phyloP scores from a whole-genome alignment of 2,329 filamentous ascomycete genomes.

The Hymenoscyphus albidus region DNA sequence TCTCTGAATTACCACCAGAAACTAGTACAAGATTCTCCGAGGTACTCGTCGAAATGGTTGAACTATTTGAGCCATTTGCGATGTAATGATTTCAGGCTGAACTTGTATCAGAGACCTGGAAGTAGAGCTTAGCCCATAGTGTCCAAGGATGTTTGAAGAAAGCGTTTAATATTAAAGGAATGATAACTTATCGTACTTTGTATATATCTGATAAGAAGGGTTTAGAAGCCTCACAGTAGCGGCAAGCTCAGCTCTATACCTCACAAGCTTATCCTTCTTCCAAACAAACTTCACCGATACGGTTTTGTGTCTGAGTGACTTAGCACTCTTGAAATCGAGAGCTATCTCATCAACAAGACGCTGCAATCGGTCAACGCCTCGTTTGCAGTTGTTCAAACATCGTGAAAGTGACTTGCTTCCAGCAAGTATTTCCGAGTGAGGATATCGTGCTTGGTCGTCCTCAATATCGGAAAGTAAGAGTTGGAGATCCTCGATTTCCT shows the following conservation, averaged over 20 bases:
- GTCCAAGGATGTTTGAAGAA: too few relatives aligned
- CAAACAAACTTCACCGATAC: neutral
- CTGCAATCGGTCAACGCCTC: neutral
- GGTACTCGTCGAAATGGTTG: neutral
- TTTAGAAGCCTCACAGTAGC: neutral
- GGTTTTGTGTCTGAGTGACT: neutral
- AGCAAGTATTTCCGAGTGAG: neutral
- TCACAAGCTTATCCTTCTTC: conserved; percentile 1
- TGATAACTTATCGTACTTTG: neutral
- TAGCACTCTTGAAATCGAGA: neutral
- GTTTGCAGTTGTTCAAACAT: neutral
- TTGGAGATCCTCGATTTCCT: conserved; percentile 4
- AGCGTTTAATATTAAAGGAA: too few relatives aligned
- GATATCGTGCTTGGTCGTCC: neutral
- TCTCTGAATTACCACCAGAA: too few relatives aligned
- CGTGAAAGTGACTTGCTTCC: neutral
- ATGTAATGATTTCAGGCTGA: neutral
- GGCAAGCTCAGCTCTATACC: neutral
- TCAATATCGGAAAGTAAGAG: neutral
- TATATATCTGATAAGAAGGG: neutral
- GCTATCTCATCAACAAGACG: neutral
- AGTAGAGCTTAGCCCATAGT: too few relatives aligned
- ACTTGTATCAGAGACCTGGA: neutral
- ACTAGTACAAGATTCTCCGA: neutral
- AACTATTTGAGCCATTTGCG: neutral